Base-by-base conservation (phyloP, 129 eudicot species). In the Flaveria brownii region DNA sequence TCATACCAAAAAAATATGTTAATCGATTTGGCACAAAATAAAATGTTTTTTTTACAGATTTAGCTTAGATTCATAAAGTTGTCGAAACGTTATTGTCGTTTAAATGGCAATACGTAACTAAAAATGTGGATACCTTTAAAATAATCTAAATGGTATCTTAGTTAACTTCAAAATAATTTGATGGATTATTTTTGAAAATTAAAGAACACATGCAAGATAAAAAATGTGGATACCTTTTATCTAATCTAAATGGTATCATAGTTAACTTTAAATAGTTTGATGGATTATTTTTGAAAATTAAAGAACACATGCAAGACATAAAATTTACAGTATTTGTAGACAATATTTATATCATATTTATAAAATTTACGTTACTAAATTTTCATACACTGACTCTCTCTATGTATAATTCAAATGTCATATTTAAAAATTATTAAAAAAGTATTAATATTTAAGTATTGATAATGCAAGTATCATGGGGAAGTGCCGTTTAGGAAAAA, bases 381-480 rank as follows among this genome's bases (percentile, higher is more conserved):
- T 36, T 36, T 36, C 7, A 36, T 36, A 36, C 41, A 36, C 41
- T 5, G 41, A 5, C 5, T 5, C 5, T 36, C 41, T 36, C 41
- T 36, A 36, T 36, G 5, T 36, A 36, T 36, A 36, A 36, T 3
- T 30, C 36, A 30, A 30, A 30, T 30, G 36, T 30, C 36, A 30
- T 30, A 30, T 30, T 30, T 30, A 30, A 4, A 30, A 30, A 30
- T 30, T 30, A 30, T 4, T 0, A 30, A 66, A 20, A 9, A 10
- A 14, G 6, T 36, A 39, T 68, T 55, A 42, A 45, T 25, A 22
- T 57, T 43, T 1, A 77, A 54, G 28, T 42, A 22, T 23, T n/a
- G 33, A 16, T 68, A 56, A 47, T 42, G 66, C 1, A 57, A 67
- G 81, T 68, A 54, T 68, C 46, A 54, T 77, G 60, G 81, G 81